Base-by-base conservation (phyloP, 2,329 filamentous ascomycete genomes). In the Didymella pomorum region DNA sequence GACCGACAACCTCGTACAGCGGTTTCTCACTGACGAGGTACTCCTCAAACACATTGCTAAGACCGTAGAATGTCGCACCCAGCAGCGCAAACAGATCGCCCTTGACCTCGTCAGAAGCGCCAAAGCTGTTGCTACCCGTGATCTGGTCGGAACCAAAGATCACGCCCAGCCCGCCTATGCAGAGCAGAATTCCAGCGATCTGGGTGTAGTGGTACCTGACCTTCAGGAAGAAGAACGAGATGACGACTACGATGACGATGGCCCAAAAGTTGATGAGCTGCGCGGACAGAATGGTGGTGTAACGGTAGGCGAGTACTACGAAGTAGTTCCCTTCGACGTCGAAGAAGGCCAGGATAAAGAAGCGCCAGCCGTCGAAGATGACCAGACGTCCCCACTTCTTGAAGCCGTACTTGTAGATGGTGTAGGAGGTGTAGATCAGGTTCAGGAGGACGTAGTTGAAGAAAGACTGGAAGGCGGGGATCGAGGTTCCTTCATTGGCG, bases 261-360 rank as follows among this genome's bases (percentile, higher is more conserved):
- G 93, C 91, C 94, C 94, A 98, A 81, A 98, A 98, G 83, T 97
- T 97, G 80, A 99, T 92, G 51, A 99, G 85, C 82, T 98, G 93
- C 16, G 93, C 93, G 20, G 90, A 95, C 47, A 98, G 84, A 68
- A 97, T 89, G 71, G 93, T 97, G 53, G 94, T 97, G 58, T 77
- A 88, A 59, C 90, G 86, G 81, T 98, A 99, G 5, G 94, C 95
- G 48, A 97, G 84, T 49, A 99, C 94, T 71, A 93, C 93, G 76
- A 98, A 98, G 82, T 97, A 99, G 80, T 99, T 99, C 61, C 95
- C 95, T 79, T 97, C 86, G 48, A 98, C 94, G 74, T 99, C 95
- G 68, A 95, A 85, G 78, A 98, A 97, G 51, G 91, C 88, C 61
- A 99, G 86, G 77, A 97, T 91, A 70, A 96, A 85, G 80, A 82